Evolutionary conservation across 257 asterid genomes (phyloP), one percentile per base, ranked within the genome.

Genomic region (Buddleja alternifolia): DNA sequence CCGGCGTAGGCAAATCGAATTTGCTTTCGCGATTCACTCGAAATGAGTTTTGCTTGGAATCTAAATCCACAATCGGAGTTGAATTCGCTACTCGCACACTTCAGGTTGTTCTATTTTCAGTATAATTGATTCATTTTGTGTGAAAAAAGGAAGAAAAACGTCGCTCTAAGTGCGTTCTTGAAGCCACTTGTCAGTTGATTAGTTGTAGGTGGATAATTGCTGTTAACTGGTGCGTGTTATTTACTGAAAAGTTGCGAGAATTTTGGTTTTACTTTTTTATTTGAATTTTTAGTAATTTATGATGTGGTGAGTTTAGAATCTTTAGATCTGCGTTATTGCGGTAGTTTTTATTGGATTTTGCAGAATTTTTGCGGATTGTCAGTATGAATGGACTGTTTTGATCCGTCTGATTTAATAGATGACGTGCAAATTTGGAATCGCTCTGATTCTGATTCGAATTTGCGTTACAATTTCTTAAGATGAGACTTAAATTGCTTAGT

Each of bases 61-160:
- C 86, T 20, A 81, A 81, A 73, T 81, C 86, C 52, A 81, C 86
- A 24, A 81, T 81, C 75, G 86, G 86, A 54, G 86, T 81, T 34
- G 86, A 81, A 75, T 81, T 81, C 74, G 86, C 86, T 42, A 81
- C 86, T 34, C 78, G 86, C 21, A 77, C 86, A 21, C 83, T 81
- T 51, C 81, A 81, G 83, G 85, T 80, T 40, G 51, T 14, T 47
- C 70, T 67, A 50, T 66, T 73, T 15, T 50, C 58, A 59, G 66
- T 29, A 40, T 60, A 0, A 20, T 29, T 16, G 36, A 14, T 46
- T 40, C 10, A 46, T 10, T 14, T 9, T 59, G 45, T 62, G 40
- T 37, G 21, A 10, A 8, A 44, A 37, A 34, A 54, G 2, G 37
- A 29, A 66, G 32, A 47, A 48, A 69, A 50, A 19, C 24, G 65